Conservation (phyloP, 441 rosid species). For the Euphorbia schlechtendalii region DNA sequence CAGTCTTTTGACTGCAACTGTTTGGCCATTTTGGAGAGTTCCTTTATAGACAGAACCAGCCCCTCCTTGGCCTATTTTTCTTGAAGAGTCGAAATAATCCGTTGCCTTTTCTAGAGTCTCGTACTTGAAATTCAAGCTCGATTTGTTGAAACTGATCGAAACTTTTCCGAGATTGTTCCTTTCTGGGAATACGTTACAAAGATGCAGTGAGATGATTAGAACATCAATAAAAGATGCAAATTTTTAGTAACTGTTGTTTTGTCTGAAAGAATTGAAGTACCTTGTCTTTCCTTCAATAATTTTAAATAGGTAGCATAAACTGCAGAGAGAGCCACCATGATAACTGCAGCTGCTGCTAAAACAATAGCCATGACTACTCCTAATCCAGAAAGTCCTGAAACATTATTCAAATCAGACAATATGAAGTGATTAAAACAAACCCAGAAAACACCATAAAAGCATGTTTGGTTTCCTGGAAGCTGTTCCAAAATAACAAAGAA, state of each 20-base stretch:
- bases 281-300: conserved; percentile 41
- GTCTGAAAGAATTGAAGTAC: conserved; percentile 20
- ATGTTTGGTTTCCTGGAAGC: not conserved
- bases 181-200: conserved; percentile 24
- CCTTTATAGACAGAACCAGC: conserved; percentile 67
- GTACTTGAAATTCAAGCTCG: conserved; percentile 50
- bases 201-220: not conserved
- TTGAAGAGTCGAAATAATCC: conserved; percentile 44
- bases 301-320: conserved; percentile 37
- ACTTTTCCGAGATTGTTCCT: conserved; percentile 32
- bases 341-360: conserved; percentile 42
- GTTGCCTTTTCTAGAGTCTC: conserved; percentile 83
- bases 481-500: no score
- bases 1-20: conserved; percentile 71
- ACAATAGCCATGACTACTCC: conserved; percentile 37
- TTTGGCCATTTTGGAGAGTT: conserved; percentile 45
- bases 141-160: conserved; percentile 34
- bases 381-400: conserved; percentile 33
- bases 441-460: not conserved
- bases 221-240: not conserved
- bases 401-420: not conserved
- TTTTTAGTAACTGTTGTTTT: not conserved
- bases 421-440: not conserved
- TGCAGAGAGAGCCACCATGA: conserved; percentile 38
- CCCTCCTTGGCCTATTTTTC: conserved; percentile 74